Conservation (phyloP, 2,329 filamentous ascomycete species). For the Raffaelea ambrosiae region DNA sequence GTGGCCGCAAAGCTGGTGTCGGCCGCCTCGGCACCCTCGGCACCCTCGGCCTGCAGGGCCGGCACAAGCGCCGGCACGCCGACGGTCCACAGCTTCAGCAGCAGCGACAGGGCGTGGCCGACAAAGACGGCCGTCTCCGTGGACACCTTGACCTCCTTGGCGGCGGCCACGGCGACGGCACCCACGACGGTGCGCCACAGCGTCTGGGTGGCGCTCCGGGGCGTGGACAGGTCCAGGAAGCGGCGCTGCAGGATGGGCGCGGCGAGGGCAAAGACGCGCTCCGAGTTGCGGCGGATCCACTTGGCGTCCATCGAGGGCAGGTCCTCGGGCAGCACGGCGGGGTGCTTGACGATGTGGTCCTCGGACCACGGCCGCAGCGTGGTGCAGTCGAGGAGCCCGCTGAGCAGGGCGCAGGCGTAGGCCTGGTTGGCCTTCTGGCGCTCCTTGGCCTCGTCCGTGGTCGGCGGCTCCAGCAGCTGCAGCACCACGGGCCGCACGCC, state of each 20-base stretch:
- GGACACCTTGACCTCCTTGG: conserved; percentile 84
- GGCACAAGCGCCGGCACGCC: too few relatives aligned
- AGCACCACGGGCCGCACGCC: conserved; percentile 59
- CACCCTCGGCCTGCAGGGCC: neutral
- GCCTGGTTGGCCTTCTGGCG: conserved; percentile 36
- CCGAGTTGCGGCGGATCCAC: conserved; percentile 72
- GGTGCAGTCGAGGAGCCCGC: conserved; percentile 58
- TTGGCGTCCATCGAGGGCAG: conserved; percentile 76
- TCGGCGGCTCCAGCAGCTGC: conserved; percentile 39
- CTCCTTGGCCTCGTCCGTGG: conserved; percentile 21
- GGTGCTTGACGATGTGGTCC: conserved; percentile 55
- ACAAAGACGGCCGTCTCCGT: conserved; percentile 75
- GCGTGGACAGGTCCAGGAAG: conserved; percentile 53
- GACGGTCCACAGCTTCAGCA: conserved; percentile 60
- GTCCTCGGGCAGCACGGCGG: conserved; percentile 58
- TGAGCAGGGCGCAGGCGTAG: conserved; percentile 60
- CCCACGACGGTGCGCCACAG: conserved; percentile 56
- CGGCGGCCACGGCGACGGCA: conserved; percentile 58
- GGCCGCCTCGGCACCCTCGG: conserved; percentile 25
- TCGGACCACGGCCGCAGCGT: conserved; percentile 62
- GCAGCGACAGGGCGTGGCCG: conserved; percentile 58
- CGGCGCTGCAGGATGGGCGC: conserved; percentile 51
- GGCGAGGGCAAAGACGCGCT: conserved; percentile 55
- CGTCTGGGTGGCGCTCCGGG: conserved; percentile 41
- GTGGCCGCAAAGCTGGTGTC: conserved; percentile 22